phyloP scores from a whole-genome alignment of 805 yeast species.

The Starmerella apicola region DNA sequence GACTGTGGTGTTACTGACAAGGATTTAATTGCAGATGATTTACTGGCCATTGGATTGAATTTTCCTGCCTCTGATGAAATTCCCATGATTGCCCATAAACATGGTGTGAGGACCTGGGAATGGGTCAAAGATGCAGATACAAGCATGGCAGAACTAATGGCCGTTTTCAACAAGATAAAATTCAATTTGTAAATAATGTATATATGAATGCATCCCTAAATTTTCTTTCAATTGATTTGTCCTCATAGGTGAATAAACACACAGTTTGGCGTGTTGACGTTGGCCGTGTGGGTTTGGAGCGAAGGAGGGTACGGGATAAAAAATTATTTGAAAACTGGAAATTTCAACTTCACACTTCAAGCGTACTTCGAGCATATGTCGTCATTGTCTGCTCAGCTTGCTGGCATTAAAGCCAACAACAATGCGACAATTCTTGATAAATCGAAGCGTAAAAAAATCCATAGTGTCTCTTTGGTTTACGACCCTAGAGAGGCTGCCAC shows the following conservation, averaged over 20 bases:
- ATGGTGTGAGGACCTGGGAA: constrained; percentile 5
- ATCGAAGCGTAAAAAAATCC: constrained; percentile 73
- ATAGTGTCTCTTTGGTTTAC: constrained; percentile 76
- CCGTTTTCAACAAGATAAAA: neutral
- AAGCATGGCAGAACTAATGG: neutral
- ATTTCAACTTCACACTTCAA: neutral
- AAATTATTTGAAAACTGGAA: constrained; percentile 1
- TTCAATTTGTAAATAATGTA: neutral
- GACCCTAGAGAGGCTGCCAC: constrained; percentile 83
- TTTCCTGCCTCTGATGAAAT: neutral
- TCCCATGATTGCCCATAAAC: constrained; percentile 6
- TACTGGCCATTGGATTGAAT: neutral
- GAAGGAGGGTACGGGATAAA: neutral
- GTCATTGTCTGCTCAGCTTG: constrained; percentile 72
- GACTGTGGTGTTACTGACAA: constrained; percentile 4
- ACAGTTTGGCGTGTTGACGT: neutral
- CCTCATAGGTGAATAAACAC: no score
- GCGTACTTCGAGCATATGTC: no score
- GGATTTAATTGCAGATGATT: neutral
- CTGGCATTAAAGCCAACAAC: constrained; percentile 40
- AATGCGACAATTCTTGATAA: constrained; percentile 67
- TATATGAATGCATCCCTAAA: no score
- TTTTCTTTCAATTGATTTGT: no score
- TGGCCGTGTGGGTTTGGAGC: neutral
- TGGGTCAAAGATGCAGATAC: neutral